Evolutionary conservation across 768 basidiomycete species (phyloP).

Genomic region (Rickenella mellea): DNA sequence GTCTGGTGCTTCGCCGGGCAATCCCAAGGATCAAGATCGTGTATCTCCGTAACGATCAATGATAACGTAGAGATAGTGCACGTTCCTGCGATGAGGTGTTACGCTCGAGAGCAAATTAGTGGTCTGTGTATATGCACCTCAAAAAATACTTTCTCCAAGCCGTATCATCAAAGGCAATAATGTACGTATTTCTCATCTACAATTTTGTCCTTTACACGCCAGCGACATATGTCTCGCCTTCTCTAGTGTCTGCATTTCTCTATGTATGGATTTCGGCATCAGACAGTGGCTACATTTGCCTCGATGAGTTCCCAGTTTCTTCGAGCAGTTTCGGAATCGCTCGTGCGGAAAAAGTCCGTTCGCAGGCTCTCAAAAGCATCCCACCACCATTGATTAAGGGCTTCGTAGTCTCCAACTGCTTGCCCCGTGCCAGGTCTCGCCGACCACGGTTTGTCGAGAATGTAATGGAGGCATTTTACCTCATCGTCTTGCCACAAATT

Average conservation of each 20-base stretch:
- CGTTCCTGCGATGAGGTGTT: no score
- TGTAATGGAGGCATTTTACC: slow-evolving; percentile 82
- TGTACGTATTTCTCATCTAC: no score
- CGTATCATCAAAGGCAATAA: no score
- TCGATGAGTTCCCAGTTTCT: not conserved
- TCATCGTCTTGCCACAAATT: slow-evolving; percentile 79
- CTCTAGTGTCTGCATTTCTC: not conserved
- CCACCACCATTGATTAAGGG: slow-evolving; percentile 76
- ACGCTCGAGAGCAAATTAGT: no score
- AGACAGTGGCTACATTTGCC: not conserved
- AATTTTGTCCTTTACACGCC: no score
- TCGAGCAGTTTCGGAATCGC: not conserved
- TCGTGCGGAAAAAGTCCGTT: not conserved
- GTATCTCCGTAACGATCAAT: no score
- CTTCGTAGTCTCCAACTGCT: slow-evolving; percentile 39
- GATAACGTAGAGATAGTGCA: no score
- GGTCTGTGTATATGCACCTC: no score
- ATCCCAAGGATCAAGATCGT: no score
- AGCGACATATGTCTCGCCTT: no score
- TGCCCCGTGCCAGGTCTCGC: slow-evolving; percentile 32
- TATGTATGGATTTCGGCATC: not conserved
- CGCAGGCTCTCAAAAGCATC: slow-evolving; percentile 35
- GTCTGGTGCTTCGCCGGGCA: no score
- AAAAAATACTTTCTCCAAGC: no score
- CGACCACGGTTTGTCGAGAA: slow-evolving; percentile 86